These are phyloP conservation scores for Pseudotsuga menziesii DNA, from an alignment of 75 land plant genomes.

Conservation along the genomic window DNA sequence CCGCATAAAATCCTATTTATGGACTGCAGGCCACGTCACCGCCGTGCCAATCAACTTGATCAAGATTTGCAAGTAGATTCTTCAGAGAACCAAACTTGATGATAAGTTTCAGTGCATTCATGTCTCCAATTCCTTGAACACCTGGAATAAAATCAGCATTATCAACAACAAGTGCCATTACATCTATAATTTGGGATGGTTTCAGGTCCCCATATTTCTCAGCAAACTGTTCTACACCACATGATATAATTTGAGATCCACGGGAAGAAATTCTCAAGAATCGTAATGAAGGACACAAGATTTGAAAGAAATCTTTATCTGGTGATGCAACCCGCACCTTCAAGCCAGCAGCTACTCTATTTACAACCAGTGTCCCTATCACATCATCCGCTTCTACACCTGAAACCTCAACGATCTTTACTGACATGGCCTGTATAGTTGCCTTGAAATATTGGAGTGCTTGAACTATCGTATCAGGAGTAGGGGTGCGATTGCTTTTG, in stretches of 20 bases:
- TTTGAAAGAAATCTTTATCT: conserved; percentile 95
- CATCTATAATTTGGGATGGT: conserved; percentile 84
- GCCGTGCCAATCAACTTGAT: no score
- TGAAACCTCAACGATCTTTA: conserved; percentile 84
- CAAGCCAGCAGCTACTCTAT: conserved; percentile 61
- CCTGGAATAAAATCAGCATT: conserved; percentile 89
- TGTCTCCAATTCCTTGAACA: no score
- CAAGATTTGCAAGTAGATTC: no score
- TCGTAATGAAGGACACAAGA: conserved; percentile 79
- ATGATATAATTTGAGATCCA: conserved; percentile 71
- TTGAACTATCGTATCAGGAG: conserved; percentile 90
- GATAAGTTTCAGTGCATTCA: no score
- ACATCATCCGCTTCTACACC: conserved; percentile 99
- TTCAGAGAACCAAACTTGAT: no score
- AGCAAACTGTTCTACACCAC: conserved; percentile 87
- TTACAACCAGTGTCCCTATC: conserved; percentile 80
- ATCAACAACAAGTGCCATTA: conserved; percentile 74
- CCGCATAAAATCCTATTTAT: no score
- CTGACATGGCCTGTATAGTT: conserved; percentile 78
- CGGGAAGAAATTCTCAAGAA: conserved; percentile 71
- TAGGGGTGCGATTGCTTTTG: conserved; percentile 82
- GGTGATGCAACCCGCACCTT: conserved; percentile 93
- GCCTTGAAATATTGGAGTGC: conserved; percentile 75
- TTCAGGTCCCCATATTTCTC: conserved; percentile 55
- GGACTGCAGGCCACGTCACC: no score